Conservation (phyloP, 257 asterid species). For the Phtheirospermum japonicum region DNA sequence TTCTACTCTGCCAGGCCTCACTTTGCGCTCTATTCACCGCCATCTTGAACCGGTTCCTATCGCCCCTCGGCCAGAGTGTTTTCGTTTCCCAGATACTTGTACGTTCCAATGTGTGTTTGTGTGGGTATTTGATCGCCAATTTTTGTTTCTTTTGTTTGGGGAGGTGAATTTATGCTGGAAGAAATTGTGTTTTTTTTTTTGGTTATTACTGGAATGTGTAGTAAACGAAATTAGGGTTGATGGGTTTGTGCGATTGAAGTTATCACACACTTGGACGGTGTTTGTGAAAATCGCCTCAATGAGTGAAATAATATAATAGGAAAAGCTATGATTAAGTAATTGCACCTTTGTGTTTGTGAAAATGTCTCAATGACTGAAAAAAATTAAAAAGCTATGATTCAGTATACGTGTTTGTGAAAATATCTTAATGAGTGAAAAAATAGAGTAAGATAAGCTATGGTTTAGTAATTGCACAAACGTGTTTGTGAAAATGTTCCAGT, state of each 20-base stretch:
- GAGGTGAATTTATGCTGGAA: background rate
- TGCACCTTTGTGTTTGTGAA: background rate
- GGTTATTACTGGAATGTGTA: background rate
- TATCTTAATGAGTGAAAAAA: background rate
- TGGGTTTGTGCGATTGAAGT: background rate
- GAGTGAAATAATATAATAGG: background rate
- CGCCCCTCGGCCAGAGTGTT: slow-evolving; percentile 28
- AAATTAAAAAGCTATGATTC: background rate
- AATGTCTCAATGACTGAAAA: background rate
- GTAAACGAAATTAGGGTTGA: background rate
- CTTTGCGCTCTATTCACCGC: slow-evolving; percentile 22
- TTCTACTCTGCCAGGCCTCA: slow-evolving; percentile 26
- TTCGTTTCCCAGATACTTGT: slow-evolving; percentile 31
- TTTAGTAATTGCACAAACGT: background rate
- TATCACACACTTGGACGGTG: background rate
- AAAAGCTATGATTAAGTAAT: background rate
- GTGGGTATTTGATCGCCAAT: background rate
- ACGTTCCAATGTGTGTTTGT: slow-evolving; percentile 1
- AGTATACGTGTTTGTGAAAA: too few species aligned
- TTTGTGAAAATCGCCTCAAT: slow-evolving; percentile 5
- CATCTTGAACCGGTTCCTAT: slow-evolving; percentile 18
- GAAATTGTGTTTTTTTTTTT: too few species aligned
- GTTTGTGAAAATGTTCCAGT: too few species aligned
- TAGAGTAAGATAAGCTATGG: background rate
- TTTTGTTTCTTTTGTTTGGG: background rate